Evolutionary conservation across 2,329 filamentous ascomycete species (phyloP).

Genomic region (Fusarium marasasianum): DNA sequence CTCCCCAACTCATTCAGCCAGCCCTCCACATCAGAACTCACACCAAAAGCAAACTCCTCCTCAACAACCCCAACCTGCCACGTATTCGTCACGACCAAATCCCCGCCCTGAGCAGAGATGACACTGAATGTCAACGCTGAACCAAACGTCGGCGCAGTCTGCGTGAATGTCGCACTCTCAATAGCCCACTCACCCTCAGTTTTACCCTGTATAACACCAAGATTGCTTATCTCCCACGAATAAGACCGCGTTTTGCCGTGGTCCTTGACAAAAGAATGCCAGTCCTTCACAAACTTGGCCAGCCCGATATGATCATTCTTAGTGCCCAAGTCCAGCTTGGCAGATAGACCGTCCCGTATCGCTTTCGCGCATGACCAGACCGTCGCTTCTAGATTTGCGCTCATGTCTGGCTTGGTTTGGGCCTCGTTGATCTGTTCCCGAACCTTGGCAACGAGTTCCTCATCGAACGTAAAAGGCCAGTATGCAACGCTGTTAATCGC

Average conservation of each 20-base stretch:
- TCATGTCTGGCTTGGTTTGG: neutral
- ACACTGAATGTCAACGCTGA: slow-evolving; percentile 3
- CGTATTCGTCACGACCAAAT: neutral
- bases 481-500: neutral
- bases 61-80: slow-evolving; percentile 19
- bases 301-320: slow-evolving; percentile 16
- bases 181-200: neutral
- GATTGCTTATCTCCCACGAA: slow-evolving; percentile 25
- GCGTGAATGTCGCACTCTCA: neutral
- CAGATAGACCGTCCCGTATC: slow-evolving; percentile 26
- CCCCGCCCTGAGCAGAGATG: neutral
- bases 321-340: slow-evolving; percentile 18
- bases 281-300: slow-evolving; percentile 11
- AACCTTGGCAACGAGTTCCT: neutral
- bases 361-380: slow-evolving; percentile 37
- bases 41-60: neutral
- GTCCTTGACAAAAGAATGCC: neutral
- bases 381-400: neutral
- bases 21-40: neutral
- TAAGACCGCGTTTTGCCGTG: neutral
- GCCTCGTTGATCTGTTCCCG: neutral
- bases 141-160: neutral
- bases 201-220: slow-evolving; percentile 4
- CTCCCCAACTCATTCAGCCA: slow-evolving; percentile 12
- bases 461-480: neutral